Evolutionary conservation across 805 yeast species (phyloP), one percentile per base, ranked within the genome.

Genomic region (Zygosaccharomyces siamensis): DNA sequence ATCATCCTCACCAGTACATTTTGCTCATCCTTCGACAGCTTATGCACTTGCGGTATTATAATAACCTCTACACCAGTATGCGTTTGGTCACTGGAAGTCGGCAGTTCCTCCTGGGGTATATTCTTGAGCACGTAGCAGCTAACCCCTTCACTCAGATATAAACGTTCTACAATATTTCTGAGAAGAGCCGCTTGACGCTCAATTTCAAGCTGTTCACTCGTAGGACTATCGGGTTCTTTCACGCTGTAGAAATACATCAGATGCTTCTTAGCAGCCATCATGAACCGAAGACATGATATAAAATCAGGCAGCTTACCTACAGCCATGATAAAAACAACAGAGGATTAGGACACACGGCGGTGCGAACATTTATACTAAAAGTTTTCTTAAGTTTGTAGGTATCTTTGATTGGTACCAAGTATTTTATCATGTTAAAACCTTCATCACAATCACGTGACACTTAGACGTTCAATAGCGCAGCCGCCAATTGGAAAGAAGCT

Each of bases 11-110:
- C 57, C 23, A 61, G 41, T 3, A 31, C 23, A 2, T 24, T 48
- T 30, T 59, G 60, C 10, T 56, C 54, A 4, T 39, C 48, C 5
- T 24, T 37, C 8, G 46, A 39, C 10, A 56, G 47, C 4, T 50
- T 28, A 37, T 54, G 52, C 4, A 61, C 39, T 26, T 61, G 49
- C 1, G 62, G 59, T 10, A 61, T 49, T 1, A 59, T 55, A 18
- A 40, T 32, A 12, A 58, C 47, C 20, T 53, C 50, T 10, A 47
- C 16, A 11, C 18, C 26, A 18, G 18, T 11, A 20, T 28, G 16
- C 6, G 42, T 39, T 16, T 32, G 42, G 8, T 36, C 42, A n/a
- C 23, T 23, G 14, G n/a, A 30, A 3, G 39, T 12, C 12, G 32
- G 33, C 33, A 28, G 24, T 11, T 45, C 48, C 21, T 43, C 45